These are phyloP conservation scores for Clarireedia hainanense DNA, from an alignment of 2,329 filamentous ascomycete genomes.

Conservation along the genomic window DNA sequence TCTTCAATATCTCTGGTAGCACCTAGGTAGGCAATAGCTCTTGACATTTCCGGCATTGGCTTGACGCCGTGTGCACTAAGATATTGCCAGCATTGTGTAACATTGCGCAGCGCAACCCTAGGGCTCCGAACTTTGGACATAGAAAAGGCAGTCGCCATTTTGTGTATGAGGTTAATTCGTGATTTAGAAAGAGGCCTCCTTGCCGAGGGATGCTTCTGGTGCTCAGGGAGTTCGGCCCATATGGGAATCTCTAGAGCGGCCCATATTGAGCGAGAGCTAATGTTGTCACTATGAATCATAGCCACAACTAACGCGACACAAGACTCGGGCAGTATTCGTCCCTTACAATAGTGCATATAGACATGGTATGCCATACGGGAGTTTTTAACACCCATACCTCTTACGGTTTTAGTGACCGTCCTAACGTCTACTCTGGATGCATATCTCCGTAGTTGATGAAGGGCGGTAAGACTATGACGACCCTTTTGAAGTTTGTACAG, in stretches of 20 bases:
- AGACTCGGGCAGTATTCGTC: slow-evolving; percentile 3
- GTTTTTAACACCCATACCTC: background rate
- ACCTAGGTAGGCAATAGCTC: slow-evolving; percentile 17
- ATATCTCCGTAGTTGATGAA: background rate
- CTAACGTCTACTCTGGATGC: background rate
- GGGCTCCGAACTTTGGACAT: slow-evolving; percentile 6
- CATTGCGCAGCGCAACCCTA: slow-evolving; percentile 22
- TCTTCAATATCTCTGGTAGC: slow-evolving; percentile 18
- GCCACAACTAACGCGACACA: slow-evolving; percentile 17
- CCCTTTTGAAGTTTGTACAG: background rate
- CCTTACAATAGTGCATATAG: slow-evolving; percentile 7
- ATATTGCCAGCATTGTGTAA: slow-evolving; percentile 21
- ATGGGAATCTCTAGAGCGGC: slow-evolving; percentile 15
- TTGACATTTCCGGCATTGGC: slow-evolving; percentile 16
- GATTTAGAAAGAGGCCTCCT: slow-evolving; percentile 9
- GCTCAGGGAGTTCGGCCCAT: slow-evolving; percentile 1
- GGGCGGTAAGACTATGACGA: background rate
- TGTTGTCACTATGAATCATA: slow-evolving; percentile 13
- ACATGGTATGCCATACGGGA: background rate
- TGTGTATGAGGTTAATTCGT: slow-evolving; percentile 16
- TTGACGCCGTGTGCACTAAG: slow-evolving; percentile 18
- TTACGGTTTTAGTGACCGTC: background rate
- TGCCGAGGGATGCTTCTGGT: background rate
- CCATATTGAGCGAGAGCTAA: slow-evolving; percentile 17
- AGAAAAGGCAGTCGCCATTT: slow-evolving; percentile 26